Evolutionary conservation across 176 grass and related monocot genomes (phyloP), one percentile per base, ranked within the genome.

Genomic region (Aegilops tauschii): DNA sequence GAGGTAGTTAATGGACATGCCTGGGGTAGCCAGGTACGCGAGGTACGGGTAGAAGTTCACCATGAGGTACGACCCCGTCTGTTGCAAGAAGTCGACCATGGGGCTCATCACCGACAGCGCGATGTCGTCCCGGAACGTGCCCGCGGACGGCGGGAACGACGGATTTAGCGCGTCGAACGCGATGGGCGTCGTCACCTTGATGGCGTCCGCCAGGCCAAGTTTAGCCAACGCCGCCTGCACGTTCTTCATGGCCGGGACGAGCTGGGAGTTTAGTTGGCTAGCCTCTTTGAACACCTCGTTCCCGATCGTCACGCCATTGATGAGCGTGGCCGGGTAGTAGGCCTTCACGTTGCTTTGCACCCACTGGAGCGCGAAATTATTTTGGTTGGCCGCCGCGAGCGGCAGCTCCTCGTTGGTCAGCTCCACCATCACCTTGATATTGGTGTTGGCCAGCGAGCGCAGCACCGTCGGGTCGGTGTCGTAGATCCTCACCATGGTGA

Each of bases 281-380:
- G 91, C 66, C 25, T 80, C 3, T 28, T 85, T 50, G 78, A 96
- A 96, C 34, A 96, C 94, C 84, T 96, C 91, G 73, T 96, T 96
- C 9, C 91, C 94, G 1, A 96, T 89, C 20, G 87, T 82, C 3
- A 96, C 82, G 79, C 73, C 56, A n/a, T 81, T 29, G 82, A 96
- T 93, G 73, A 23, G 81, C 13, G 91, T 96, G 28, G 72, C 67
- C 1, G 89, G 94, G 67, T 84, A 80, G 83, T 88, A 88, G 2
- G 72, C 73, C 6, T 68, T 66, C 5, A 96, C 87, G n/a, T 88
- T 90, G 27, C 50, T 23, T 73, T 45, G 78, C 50, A 68, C 91
- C 91, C 94, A 93, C 12, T 11, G 44, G 20, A 82, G 8, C 17
- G 93, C 91, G 64, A 65, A 87, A 27, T 30, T 62, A 27, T 30